Evolutionary conservation across 1,284 basidiomycete genomes (phyloP).

Genomic region (Puccinia polysora): DNA sequence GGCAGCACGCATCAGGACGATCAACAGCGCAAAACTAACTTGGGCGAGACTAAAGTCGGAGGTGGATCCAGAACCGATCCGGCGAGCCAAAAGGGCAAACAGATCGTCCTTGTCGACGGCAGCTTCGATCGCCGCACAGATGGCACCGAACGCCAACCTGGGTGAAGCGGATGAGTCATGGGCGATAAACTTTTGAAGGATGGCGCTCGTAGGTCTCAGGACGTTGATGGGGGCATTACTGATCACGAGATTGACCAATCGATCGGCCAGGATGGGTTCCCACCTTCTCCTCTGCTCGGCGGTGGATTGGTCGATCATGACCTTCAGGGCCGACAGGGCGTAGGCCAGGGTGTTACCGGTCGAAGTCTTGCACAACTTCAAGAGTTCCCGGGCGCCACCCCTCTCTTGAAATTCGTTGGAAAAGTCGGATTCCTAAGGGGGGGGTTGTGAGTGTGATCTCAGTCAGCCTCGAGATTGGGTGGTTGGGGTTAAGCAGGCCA

Average conservation of each 20-base stretch:
- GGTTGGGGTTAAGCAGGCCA: background rate
- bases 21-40: constrained; percentile 29
- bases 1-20: constrained; percentile 18
- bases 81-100: constrained; percentile 49
- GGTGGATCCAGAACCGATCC: constrained; percentile 51
- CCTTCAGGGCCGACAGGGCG: constrained; percentile 75
- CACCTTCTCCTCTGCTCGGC: constrained; percentile 59
- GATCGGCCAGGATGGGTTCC: constrained; percentile 64
- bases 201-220: constrained; percentile 90
- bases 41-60: constrained; percentile 37
- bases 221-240: constrained; percentile 78
- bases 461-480: constrained; percentile 53
- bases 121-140: constrained; percentile 49
- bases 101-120: constrained; percentile 48
- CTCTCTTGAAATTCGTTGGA: constrained; percentile 74
- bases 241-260: constrained; percentile 55
- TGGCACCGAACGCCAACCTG: constrained; percentile 50
- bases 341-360: constrained; percentile 84
- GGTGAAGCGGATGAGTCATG: constrained; percentile 44
- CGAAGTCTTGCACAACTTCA: constrained; percentile 64
- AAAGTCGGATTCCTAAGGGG: constrained; percentile 77
- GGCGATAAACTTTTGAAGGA: constrained; percentile 61
- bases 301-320: constrained; percentile 55
- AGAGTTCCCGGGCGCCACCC: constrained; percentile 70
- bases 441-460: constrained; percentile 60